Evolutionary conservation across 2,329 filamentous ascomycete species (phyloP).

Genomic region (Trematosphaeria pertusa): DNA sequence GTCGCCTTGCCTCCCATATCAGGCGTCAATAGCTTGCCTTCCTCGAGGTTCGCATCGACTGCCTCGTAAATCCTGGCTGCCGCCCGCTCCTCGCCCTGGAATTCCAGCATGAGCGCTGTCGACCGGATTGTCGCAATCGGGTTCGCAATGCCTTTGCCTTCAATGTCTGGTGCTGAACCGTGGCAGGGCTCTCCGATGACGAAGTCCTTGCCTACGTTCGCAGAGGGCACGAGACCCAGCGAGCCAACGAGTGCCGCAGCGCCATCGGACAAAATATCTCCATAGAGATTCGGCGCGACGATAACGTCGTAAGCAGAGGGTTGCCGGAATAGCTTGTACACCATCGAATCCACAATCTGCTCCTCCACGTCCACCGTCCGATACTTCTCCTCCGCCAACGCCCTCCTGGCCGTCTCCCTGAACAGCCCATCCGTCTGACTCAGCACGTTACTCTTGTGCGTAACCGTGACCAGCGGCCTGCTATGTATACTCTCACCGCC

Average conservation of each 20-base stretch:
- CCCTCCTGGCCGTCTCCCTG: conserved; percentile 77
- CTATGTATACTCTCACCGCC: conserved; percentile 67
- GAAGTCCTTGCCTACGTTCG: conserved; percentile 93
- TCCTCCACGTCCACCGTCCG: conserved; percentile 76
- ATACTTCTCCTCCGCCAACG: conserved; percentile 73
- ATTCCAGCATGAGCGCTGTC: conserved; percentile 94
- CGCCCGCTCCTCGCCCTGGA: conserved; percentile 84
- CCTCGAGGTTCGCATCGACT: conserved; percentile 87
- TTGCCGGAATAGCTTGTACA: conserved; percentile 99
- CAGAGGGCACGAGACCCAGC: conserved; percentile 89
- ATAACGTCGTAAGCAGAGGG: conserved; percentile 96
- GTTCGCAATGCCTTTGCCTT: conserved; percentile 91
- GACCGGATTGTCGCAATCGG: conserved; percentile 93
- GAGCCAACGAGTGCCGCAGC: conserved; percentile 92
- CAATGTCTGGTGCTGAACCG: conserved; percentile 93
- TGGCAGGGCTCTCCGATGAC: conserved; percentile 99
- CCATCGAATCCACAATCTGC: conserved; percentile 99
- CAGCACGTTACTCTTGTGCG: conserved; percentile 97
- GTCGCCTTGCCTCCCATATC: conserved; percentile 88
- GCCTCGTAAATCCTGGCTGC: conserved; percentile 90
- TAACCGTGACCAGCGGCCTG: conserved; percentile 85
- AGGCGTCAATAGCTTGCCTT: conserved; percentile 81
- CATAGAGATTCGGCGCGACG: conserved; percentile 96
- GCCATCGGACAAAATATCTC: conserved; percentile 94
- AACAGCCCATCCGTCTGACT: conserved; percentile 97